These are phyloP conservation scores for Strigomonas culicis DNA, from an alignment of 208 protist genomes.

Conservation along the genomic window DNA sequence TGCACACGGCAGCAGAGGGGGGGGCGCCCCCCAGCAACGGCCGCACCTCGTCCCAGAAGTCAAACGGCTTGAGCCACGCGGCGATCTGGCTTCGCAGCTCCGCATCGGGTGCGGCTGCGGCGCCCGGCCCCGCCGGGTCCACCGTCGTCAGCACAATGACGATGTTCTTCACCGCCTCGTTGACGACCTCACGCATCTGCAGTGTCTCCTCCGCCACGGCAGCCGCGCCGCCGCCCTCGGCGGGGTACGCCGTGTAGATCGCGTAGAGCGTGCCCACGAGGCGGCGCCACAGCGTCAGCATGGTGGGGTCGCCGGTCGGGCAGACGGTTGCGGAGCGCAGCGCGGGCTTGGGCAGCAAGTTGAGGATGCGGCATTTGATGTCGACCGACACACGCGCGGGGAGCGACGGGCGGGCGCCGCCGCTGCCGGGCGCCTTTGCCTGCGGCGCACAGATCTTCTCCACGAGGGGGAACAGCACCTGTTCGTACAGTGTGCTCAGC, in stretches of 20 bases:
- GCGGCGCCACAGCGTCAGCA: slow-evolving; percentile 61
- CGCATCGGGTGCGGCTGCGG: slow-evolving; percentile 7
- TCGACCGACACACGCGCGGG: slow-evolving; percentile 6
- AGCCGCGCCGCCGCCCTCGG: background rate
- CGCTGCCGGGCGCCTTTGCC: background rate
- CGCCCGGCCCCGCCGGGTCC: background rate
- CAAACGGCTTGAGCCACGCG: slow-evolving; percentile 42
- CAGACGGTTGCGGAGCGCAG: slow-evolving; percentile 41
- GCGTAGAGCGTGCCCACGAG: slow-evolving; percentile 74
- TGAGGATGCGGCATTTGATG: slow-evolving; percentile 35
- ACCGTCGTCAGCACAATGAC: slow-evolving; percentile 55
- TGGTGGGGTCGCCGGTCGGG: slow-evolving; percentile 18
- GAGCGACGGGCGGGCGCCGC: background rate
- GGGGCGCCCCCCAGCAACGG: too few species aligned
- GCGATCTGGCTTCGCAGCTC: slow-evolving; percentile 19
- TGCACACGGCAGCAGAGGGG: too few species aligned
- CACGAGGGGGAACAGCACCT: slow-evolving; percentile 70
- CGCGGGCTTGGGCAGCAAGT: slow-evolving; percentile 61
- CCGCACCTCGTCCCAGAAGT: slow-evolving; percentile 20
- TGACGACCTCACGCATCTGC: slow-evolving; percentile 65
- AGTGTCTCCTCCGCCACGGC: slow-evolving; percentile 29
- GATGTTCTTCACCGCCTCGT: slow-evolving; percentile 89
- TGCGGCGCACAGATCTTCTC: slow-evolving; percentile 51
- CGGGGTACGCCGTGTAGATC: slow-evolving; percentile 51
- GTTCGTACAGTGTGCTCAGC: slow-evolving; percentile 40